Evolutionary conservation across 768 basidiomycete genomes (phyloP).

Genomic region (Collybia sp.): DNA sequence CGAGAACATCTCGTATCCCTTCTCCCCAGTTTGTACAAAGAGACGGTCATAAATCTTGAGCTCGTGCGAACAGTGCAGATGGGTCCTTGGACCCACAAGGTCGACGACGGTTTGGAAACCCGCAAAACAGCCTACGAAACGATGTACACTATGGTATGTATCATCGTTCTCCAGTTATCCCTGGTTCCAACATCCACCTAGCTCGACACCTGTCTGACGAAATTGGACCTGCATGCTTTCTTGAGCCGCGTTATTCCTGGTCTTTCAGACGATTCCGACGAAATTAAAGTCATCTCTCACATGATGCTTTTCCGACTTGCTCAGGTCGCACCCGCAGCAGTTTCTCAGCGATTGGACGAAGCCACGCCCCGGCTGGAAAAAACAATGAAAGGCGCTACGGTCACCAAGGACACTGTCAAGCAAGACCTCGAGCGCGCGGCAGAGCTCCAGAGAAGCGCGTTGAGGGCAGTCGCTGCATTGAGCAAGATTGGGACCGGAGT

Average conservation of each 20-base stretch:
- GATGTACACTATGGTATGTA: conserved; percentile 84
- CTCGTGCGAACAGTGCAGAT: conserved; percentile 91
- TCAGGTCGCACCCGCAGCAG: conserved; percentile 78
- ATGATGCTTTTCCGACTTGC: conserved; percentile 93
- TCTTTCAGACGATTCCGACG: conserved; percentile 86
- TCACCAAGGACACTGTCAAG: conserved; percentile 95
- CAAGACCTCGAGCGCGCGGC: conserved; percentile 85
- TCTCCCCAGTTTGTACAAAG: conserved; percentile 79
- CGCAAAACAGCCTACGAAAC: conserved; percentile 98
- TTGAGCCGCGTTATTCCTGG: conserved; percentile 77
- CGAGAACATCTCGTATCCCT: conserved; percentile 75
- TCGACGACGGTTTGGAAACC: conserved; percentile 94
- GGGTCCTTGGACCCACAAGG: conserved; percentile 96
- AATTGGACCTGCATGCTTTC: conserved; percentile 85
- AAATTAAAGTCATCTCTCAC: conserved; percentile 95
- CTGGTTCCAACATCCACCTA: conserved; percentile 18
- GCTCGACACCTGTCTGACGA: conserved; percentile 89
- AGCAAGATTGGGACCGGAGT: conserved; percentile 68
- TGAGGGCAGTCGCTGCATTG: conserved; percentile 83
- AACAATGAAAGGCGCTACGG: conserved; percentile 84
- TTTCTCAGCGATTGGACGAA: conserved; percentile 80
- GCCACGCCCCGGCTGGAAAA: conserved; percentile 79
- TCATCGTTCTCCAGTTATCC: not conserved
- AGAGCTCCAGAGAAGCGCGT: conserved; percentile 86
- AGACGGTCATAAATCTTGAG: conserved; percentile 74